Percentiles rank a stretch among this genome's conserved stretches.
Evolutionary conservation across 805 yeast species (phyloP).

Genomic region (Naumovozyma baii): DNA sequence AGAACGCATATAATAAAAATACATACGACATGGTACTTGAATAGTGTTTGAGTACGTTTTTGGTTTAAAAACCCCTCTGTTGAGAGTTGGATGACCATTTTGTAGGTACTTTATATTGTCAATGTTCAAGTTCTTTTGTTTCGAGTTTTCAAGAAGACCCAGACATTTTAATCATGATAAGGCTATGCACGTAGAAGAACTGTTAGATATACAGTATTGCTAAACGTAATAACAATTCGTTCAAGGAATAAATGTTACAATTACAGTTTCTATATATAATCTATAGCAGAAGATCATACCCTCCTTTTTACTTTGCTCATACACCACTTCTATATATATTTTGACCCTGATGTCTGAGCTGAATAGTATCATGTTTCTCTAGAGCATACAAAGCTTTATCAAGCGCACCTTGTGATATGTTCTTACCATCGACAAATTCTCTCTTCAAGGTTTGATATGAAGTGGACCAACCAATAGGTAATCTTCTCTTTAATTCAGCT

Average conservation of each 20-base stretch:
- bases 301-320: conserved; percentile 14
- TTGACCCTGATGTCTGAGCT: conserved; percentile 78
- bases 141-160: not conserved
- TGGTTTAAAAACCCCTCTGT: too few relatives aligned
- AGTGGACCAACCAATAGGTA: conserved; percentile 95
- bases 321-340: conserved; percentile 70
- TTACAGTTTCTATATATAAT: too few relatives aligned
- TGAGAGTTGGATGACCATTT: too few relatives aligned
- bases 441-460: conserved; percentile 72
- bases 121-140: too few relatives aligned
- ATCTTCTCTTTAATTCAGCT: conserved; percentile 73
- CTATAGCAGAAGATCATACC: too few relatives aligned
- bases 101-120: too few relatives aligned
- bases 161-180: not conserved
- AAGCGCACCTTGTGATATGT: conserved; percentile 58
- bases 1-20: too few relatives aligned
- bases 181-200: too few relatives aligned
- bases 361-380: conserved; percentile 81
- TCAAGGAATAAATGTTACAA: not conserved
- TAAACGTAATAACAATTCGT: too few relatives aligned
- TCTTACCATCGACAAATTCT: conserved; percentile 65
- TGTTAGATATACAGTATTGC: too few relatives aligned
- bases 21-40: conserved; percentile 4
- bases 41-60: not conserved
- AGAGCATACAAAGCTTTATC: conserved; percentile 74